Conservation (phyloP, 768 basidiomycete species). For the Boletus sensibilis region DNA sequence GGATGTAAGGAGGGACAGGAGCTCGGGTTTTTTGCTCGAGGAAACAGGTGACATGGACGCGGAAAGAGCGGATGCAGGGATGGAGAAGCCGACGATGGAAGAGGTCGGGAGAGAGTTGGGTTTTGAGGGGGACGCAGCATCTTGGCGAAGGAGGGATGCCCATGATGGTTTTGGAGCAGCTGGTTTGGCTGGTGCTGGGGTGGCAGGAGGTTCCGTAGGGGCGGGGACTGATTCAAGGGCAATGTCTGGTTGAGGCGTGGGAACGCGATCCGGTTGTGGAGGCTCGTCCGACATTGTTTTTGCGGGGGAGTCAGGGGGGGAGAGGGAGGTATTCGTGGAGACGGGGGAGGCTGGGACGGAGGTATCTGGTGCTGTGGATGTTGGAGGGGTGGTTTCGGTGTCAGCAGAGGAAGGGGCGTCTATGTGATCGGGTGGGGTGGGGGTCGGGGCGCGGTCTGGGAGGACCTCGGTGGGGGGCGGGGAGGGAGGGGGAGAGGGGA, state of each 20-base stretch:
- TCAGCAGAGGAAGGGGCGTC: constrained; percentile 45
- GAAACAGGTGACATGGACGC: constrained; percentile 31
- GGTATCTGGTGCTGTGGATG: constrained; percentile 50
- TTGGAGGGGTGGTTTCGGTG: constrained; percentile 50
- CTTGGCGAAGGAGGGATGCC: constrained; percentile 66
- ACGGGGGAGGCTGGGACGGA: constrained; percentile 53
- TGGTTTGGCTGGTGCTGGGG: constrained; percentile 24
- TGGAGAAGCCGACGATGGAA: constrained; percentile 69
- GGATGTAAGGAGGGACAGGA: constrained; percentile 53
- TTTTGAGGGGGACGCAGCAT: constrained; percentile 40
- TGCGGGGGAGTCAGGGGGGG: constrained; percentile 32
- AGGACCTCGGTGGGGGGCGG: constrained; percentile 27
- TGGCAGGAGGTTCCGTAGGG: neutral
- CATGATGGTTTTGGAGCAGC: constrained; percentile 60
- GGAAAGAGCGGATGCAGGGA: constrained; percentile 48
- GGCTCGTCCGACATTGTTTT: constrained; percentile 4
- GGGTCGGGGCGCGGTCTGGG: constrained; percentile 7
- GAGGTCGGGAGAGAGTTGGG: constrained; percentile 62
- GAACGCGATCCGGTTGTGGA: constrained; percentile 13
- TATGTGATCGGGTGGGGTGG: constrained; percentile 6
- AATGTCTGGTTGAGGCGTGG: constrained; percentile 12
- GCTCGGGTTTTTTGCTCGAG: constrained; percentile 44
- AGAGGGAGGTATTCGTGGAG: constrained; percentile 61
- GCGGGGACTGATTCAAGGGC: neutral
- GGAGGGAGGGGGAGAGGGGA: constrained; percentile 51